Base-by-base conservation (phyloP, 192 early-diverging fungal species). In the Haplosporangium gracile region DNA sequence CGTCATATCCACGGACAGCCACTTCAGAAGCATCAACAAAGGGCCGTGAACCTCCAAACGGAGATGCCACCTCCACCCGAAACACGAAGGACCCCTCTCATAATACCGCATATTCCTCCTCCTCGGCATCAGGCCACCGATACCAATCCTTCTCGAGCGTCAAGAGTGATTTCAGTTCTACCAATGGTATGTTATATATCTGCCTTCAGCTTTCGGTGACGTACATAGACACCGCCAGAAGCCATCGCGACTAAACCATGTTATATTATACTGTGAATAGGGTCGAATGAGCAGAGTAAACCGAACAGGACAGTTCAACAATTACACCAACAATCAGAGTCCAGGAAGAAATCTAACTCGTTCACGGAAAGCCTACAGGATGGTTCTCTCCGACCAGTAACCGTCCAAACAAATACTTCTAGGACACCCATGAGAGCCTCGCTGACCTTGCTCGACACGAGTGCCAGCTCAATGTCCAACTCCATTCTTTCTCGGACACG, bases 401-500 rank as follows among this genome's bases (percentile, higher is more conserved):
- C 81, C 32, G 81, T 47, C 79, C 84, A 2, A 68, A 86, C 34
- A 79, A 80, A 75, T 77, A 76, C n/a, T 6, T 76, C 84, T 5
- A 77, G 74, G 60, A 70, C 71, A 29, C 43, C 79, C 22, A 45
- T 73, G 72, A 78, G 79, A 9, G 77, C 84, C 7, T 78, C 84
- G 7, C 60, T 86, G 42, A 78, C 84, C 36, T 47, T 71, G 24
- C 79, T 86, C 16, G 84, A 86, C 71, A 81, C 84, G 24, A 76
- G 84, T 26, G 70, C 84, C 39, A 76, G 70, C 9, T 70, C 60
- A 8, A 72, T 69, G 34, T 78, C 78, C 13, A 57, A 36, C 15
- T 86, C 83, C 29, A 75, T 76, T 63, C 70, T 86, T 75, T 86
- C 84, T 9, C 78, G 77, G 72, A 75, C 79, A 24, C 74, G 79